Evolutionary conservation across 2,329 filamentous ascomycete genomes (phyloP).

Genomic region (Calonectria crousiana): DNA sequence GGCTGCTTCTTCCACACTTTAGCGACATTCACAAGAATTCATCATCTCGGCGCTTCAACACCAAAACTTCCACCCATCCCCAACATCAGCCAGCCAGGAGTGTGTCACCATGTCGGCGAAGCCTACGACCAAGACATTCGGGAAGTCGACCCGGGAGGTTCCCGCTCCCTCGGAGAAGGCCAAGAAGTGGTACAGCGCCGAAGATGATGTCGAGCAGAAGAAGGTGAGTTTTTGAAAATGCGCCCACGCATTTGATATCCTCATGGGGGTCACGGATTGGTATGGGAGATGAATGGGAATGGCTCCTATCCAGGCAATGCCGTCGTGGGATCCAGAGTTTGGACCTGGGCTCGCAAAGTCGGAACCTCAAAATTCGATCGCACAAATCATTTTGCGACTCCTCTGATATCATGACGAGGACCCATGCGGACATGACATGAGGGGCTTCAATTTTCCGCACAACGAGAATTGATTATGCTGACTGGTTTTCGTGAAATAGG

Average conservation of each 20-base stretch:
- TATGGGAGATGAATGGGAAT: constrained; percentile 26
- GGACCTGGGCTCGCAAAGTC: constrained; percentile 31
- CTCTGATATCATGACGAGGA: constrained; percentile 31
- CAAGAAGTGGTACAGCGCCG: constrained; percentile 98
- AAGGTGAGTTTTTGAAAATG: constrained; percentile 79
- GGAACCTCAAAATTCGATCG: constrained; percentile 31
- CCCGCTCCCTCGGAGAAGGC: constrained; percentile 91
- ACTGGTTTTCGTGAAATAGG: constrained; percentile 65
- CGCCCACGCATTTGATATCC: constrained; percentile 31
- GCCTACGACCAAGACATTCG: constrained; percentile 93
- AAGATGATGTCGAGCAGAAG: constrained; percentile 89
- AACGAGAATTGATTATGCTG: constrained; percentile 39
- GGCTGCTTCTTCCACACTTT: constrained; percentile 25
- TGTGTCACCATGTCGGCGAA: constrained; percentile 78
- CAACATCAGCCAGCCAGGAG: constrained; percentile 56
- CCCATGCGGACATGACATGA: constrained; percentile 19
- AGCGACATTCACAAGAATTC: constrained; percentile 57
- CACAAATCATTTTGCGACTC: constrained; percentile 27
- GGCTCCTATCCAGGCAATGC: constrained; percentile 24
- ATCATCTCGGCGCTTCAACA: constrained; percentile 54
- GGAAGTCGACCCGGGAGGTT: constrained; percentile 94
- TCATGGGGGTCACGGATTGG: constrained; percentile 19
- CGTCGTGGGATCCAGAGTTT: constrained; percentile 23
- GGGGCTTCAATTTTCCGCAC: constrained; percentile 17
- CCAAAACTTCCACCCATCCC: constrained; percentile 51